Conservation (phyloP, 1,284 basidiomycete genomes). For the Ustilago trichophora region DNA sequence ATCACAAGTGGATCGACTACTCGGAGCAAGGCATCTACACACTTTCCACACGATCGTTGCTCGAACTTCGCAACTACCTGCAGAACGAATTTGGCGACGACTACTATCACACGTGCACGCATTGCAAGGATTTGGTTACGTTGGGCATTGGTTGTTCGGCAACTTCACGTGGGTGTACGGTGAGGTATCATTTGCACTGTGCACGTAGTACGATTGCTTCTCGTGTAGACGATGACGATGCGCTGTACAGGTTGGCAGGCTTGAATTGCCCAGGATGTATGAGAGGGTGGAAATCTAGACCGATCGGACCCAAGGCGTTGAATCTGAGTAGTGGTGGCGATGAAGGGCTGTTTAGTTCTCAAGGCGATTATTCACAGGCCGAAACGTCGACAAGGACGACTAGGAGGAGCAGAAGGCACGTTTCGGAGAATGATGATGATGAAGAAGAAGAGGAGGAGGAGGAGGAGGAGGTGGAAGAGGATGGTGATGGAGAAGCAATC, state of each 20-base stretch:
- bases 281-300: conserved; percentile 24
- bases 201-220: conserved; percentile 24
- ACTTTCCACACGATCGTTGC: conserved; percentile 76
- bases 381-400: conserved; percentile 41
- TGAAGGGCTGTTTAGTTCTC: conserved; percentile 9
- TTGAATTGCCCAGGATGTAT: conserved; percentile 18
- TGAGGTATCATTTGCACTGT: conserved; percentile 37
- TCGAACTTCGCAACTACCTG: conserved; percentile 80
- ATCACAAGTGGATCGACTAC: conserved; percentile 79
- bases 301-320: conserved; percentile 37
- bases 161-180: conserved; percentile 6
- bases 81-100: conserved; percentile 76
- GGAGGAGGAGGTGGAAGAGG: background rate
- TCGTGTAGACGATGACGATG: conserved; percentile 17
- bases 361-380: conserved; percentile 5
- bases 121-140: conserved; percentile 75
- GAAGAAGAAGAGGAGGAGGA: conserved; percentile 2
- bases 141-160: conserved; percentile 27
- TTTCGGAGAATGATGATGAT: background rate
- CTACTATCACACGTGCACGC: conserved; percentile 74
- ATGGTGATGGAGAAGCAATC: no score
- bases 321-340: background rate
- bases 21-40: conserved; percentile 78
- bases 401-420: background rate
- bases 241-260: conserved; percentile 11